phyloP scores from a whole-genome alignment of 164 flowering plant species.

The Akebia trifoliata region DNA sequence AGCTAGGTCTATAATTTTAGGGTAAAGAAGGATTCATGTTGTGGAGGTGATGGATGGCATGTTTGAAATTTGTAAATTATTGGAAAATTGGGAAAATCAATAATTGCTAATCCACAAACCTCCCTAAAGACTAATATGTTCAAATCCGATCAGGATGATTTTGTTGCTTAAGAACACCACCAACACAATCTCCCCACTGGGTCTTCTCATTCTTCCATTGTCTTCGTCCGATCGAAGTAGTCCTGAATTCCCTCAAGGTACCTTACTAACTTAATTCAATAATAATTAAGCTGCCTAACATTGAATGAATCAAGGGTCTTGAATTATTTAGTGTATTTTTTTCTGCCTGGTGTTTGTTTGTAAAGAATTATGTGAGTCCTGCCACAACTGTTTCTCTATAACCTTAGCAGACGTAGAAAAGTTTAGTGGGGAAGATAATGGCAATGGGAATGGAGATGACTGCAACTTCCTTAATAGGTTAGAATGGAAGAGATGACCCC shows the following conservation, averaged over 20 bases:
- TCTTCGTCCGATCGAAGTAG: conserved; percentile 25
- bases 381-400: conserved; percentile 20
- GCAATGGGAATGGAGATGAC: conserved; percentile 35
- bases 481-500: background rate
- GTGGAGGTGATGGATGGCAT: no score
- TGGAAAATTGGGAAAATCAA: no score
- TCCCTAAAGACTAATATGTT: no score
- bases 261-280: no score
- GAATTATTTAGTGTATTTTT: background rate
- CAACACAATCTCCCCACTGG: conserved; percentile 30
- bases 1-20: no score
- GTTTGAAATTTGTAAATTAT: no score
- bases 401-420: conserved; percentile 19
- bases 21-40: no score
- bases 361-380: conserved; percentile 25
- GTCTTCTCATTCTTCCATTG: conserved; percentile 17
- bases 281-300: no score
- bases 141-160: no score
- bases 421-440: conserved; percentile 4
- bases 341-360: conserved; percentile 1
- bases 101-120: no score
- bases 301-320: no score
- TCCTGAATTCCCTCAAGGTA: conserved; percentile 20
- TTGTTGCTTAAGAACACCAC: no score
- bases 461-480: conserved; percentile 53